Conservation (phyloP, 2,329 filamentous ascomycete species). For the Ceratocystis huliohia region DNA sequence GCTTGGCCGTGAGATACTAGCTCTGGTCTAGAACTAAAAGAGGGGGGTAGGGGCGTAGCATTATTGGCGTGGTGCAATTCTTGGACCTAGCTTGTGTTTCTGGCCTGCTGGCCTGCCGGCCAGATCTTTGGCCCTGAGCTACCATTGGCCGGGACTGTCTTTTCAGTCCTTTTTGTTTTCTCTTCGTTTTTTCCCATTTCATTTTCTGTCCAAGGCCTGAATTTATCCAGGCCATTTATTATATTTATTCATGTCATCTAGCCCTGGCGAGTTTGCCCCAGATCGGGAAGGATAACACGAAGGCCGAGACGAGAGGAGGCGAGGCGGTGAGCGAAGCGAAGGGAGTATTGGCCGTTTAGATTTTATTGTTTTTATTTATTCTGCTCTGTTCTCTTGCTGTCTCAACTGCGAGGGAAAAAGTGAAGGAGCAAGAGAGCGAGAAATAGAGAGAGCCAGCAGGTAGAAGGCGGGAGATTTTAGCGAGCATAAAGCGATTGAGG, state of each 20-base stretch:
- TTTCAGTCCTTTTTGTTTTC: not conserved
- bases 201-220: no score
- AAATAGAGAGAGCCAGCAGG: not conserved
- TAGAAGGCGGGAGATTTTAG: not conserved
- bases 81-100: not conserved
- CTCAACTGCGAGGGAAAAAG: not conserved
- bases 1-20: not conserved
- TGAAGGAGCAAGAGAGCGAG: not conserved
- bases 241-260: no score
- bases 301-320: not conserved
- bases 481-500: not conserved
- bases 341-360: not conserved
- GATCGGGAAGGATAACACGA: constrained; percentile 9
- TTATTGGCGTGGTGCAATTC: not conserved
- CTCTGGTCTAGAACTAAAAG: not conserved
- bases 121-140: not conserved
- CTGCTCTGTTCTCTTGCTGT: not conserved
- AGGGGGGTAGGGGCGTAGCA: not conserved
- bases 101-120: not conserved
- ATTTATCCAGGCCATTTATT: no score
- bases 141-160: not conserved
- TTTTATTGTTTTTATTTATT: not conserved
- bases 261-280: not conserved
- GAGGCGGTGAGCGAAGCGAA: not conserved
- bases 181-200: not conserved